Evolutionary conservation across 208 protist species (phyloP).

Genomic region (Leishmania braziliensis): DNA sequence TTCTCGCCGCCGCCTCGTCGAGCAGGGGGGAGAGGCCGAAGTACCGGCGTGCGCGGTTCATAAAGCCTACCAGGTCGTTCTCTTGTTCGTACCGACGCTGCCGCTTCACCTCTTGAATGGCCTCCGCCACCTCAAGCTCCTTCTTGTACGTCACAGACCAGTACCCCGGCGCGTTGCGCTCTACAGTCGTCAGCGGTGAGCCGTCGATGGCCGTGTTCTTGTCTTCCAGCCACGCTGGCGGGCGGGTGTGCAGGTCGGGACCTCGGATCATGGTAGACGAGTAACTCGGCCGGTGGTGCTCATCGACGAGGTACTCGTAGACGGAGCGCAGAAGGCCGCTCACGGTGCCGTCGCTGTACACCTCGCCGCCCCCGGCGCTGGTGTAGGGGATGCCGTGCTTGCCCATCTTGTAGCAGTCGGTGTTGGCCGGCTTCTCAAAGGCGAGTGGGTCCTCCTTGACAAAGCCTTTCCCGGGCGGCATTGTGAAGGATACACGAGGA

Average conservation of each 20-base stretch:
- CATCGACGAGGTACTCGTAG: constrained; percentile 30
- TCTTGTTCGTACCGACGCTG: constrained; percentile 48
- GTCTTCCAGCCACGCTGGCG: constrained; percentile 80
- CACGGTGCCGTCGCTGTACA: constrained; percentile 12
- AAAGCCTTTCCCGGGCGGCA: constrained; percentile 17
- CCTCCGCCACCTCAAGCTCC: constrained; percentile 79
- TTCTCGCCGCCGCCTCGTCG: constrained; percentile 49
- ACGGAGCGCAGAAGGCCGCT: constrained; percentile 8
- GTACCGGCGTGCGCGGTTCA: constrained; percentile 42
- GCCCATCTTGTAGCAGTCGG: background rate
- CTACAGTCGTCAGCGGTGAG: constrained; percentile 54
- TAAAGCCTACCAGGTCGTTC: constrained; percentile 63
- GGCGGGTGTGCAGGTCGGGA: constrained; percentile 55
- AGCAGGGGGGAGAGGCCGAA: constrained; percentile 53
- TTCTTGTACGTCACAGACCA: constrained; percentile 62
- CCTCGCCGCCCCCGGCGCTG: constrained; percentile 36
- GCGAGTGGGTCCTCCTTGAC: constrained; percentile 11
- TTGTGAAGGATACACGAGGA: background rate
- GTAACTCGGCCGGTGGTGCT: constrained; percentile 18
- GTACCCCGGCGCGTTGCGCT: constrained; percentile 28
- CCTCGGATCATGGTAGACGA: constrained; percentile 27
- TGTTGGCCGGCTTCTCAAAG: background rate
- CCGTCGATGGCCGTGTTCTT: constrained; percentile 83
- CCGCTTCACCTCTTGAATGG: constrained; percentile 63
- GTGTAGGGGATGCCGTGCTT: constrained; percentile 21